Evolutionary conservation across 2,329 filamentous ascomycete genomes (phyloP).

Genomic region (Pseudocercospora macadamiae): DNA sequence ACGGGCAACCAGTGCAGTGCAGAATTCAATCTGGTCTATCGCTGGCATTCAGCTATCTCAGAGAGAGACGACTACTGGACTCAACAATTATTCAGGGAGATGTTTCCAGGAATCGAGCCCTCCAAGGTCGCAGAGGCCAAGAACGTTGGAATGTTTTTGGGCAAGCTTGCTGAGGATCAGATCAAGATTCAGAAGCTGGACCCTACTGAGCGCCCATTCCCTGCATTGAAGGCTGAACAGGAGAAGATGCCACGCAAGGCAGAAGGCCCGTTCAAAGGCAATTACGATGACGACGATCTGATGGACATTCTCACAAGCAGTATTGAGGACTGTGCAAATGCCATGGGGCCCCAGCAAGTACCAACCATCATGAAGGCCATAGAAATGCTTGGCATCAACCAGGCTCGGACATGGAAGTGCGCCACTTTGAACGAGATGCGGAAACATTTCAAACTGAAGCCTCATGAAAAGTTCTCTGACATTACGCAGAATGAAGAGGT

Average conservation of each 20-base stretch:
- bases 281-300: slow-evolving; percentile 61
- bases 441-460: slow-evolving; percentile 63
- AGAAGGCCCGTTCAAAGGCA: slow-evolving; percentile 49
- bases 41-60: slow-evolving; percentile 53
- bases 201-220: slow-evolving; percentile 39
- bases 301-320: slow-evolving; percentile 58
- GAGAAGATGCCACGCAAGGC: slow-evolving; percentile 33
- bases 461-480: slow-evolving; percentile 60
- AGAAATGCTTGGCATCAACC: slow-evolving; percentile 66
- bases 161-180: slow-evolving; percentile 33
- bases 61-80: slow-evolving; percentile 51
- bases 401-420: slow-evolving; percentile 64
- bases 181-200: slow-evolving; percentile 32
- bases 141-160: slow-evolving; percentile 36
- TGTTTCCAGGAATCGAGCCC: slow-evolving; percentile 33
- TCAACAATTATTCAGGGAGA: slow-evolving; percentile 41
- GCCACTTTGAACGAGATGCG: slow-evolving; percentile 68
- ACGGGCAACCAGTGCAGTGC: slow-evolving; percentile 56
- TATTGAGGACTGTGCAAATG: slow-evolving; percentile 64
- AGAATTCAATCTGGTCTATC: slow-evolving; percentile 59
- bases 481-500: slow-evolving; percentile 63
- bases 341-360: slow-evolving; percentile 63
- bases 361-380: slow-evolving; percentile 62
- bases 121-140: slow-evolving; percentile 31
- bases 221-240: slow-evolving; percentile 36